Evolutionary conservation across 1,139 yeast species (phyloP).

Genomic region (Candida sp.): DNA sequence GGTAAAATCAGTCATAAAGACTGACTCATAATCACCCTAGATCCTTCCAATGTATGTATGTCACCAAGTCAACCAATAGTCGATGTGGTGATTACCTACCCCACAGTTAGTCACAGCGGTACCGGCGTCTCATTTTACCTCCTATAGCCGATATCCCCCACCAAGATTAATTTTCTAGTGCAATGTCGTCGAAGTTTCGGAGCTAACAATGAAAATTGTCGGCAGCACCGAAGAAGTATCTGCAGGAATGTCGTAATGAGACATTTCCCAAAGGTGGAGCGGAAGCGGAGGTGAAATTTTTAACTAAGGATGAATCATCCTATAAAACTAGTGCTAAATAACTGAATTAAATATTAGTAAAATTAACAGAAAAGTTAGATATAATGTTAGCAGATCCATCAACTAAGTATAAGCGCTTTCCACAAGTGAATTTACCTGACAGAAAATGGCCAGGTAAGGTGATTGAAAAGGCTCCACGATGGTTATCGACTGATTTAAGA

Average conservation of each 20-base stretch:
- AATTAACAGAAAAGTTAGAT: no score
- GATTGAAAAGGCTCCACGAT: conserved; percentile 82
- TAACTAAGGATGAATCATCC: neutral
- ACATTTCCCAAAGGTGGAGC: no score
- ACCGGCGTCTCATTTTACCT: neutral
- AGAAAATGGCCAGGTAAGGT: conserved; percentile 86
- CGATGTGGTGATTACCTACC: neutral
- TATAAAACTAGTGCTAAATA: neutral
- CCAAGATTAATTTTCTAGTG: neutral
- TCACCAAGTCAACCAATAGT: no score
- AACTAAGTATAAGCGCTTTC: conserved; percentile 67
- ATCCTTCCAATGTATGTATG: no score
- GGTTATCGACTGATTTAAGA: conserved; percentile 94
- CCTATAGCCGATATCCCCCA: neutral
- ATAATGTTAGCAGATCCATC: conserved; percentile 66
- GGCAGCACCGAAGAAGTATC: no score
- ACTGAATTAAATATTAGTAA: neutral
- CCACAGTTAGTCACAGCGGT: neutral
- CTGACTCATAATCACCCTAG: no score
- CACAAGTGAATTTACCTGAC: conserved; percentile 63
- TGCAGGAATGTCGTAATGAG: no score
- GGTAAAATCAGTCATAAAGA: no score
- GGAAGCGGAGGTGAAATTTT: no score
- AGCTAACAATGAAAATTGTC: neutral
- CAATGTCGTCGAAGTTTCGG: neutral